Evolutionary conservation across 768 basidiomycete species (phyloP), one percentile per base, ranked within the genome.

Genomic region (Amanita subjunquillea): DNA sequence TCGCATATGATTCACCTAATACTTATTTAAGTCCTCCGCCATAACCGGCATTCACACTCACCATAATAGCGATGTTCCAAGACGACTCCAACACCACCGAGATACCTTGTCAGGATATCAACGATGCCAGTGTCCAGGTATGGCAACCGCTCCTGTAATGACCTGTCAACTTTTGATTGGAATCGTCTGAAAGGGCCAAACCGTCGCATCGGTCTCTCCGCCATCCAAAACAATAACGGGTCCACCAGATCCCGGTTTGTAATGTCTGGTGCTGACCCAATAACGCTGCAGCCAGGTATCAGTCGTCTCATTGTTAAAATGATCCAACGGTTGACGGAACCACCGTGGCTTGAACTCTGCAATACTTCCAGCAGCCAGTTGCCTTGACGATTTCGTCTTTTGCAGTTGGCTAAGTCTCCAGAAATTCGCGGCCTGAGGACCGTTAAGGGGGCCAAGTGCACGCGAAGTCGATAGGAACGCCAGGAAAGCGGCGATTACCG

Each of bases 11-110:
- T 42, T 78, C 62, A 15, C 88, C 87, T 90, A 50, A n/a, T 30
- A 22, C 45, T 9, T 53, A 41, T 43, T 22, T 57, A 55, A 44
- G 58, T 47, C 62, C 47, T 59, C 55, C 38, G 53, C 34, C 15
- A 27, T 15, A 6, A 4, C 42, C 6, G 51, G n/a, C 34, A n/a
- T 6, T 27, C 25, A 69, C 17, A 30, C 63, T 32, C 56, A 74
- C 91, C 91, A 63, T 95, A 95, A 65, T 87, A 92, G 56, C 93
- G 78, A 65, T 97, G 93, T 64, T 97, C 93, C 34, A 97, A 73
- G n/a, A 97, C 80, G 39, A 96, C 79, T 17, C 87, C 86, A 4
- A 97, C 74, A 4, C 95, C 95, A n/a, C 82, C 78, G 0, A 91
- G 95, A 17, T 85, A 85, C 51, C 78, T 83, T 2, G 88, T 73